phyloP scores from a whole-genome alignment of 2,329 filamentous ascomycete species.

The Ceratocystis harringtonii region DNA sequence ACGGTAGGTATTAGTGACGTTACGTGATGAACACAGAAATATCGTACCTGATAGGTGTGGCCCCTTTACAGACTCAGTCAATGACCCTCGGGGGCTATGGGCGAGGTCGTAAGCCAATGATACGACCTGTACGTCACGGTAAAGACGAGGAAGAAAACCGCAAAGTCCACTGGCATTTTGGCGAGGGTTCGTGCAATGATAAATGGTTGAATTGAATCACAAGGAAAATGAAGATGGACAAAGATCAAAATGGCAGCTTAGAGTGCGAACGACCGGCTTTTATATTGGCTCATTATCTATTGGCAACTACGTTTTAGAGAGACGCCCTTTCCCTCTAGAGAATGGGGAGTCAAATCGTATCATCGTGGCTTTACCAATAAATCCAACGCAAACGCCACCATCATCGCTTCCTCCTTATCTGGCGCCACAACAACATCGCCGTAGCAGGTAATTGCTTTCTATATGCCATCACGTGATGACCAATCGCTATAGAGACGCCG shows the following conservation, averaged over 20 bases:
- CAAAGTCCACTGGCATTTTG: neutral
- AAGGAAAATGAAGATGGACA: neutral
- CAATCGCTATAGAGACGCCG: no score
- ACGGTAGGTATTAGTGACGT: no score
- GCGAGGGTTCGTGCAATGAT: neutral
- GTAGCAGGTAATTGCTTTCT: no score
- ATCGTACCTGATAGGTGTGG: no score
- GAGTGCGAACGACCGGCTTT: neutral
- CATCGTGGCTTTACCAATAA: no score
- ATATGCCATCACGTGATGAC: no score
- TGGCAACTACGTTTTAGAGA: neutral
- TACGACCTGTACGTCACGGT: constrained; percentile 1
- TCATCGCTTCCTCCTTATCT: no score
- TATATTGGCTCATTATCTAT: neutral
- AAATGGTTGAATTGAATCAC: neutral
- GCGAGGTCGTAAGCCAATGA: neutral
- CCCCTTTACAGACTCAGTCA: neutral
- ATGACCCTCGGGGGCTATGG: neutral
- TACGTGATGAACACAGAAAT: no score
- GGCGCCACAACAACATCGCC: no score
- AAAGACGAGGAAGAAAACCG: neutral
- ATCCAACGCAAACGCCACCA: no score
- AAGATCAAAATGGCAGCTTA: neutral
- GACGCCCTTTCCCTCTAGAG: neutral
- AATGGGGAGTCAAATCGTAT: neutral